phyloP scores from a whole-genome alignment of 176 grass and related monocot genomes.

The Triticum dicoccoides region DNA sequence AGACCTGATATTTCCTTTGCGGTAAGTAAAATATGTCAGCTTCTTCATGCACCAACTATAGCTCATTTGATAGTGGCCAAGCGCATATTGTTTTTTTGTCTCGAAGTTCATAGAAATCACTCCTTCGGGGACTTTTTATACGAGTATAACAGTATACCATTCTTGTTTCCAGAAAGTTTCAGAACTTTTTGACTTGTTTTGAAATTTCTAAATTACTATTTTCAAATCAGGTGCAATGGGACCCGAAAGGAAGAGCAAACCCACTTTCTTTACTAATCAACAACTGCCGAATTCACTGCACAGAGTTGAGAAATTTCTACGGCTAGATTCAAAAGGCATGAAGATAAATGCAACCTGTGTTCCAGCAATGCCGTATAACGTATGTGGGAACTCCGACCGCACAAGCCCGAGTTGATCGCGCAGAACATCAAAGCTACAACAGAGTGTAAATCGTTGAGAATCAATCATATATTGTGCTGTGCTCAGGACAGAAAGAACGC shows the following conservation, averaged over 20 bases:
- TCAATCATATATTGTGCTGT: too few relatives aligned
- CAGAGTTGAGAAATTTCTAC: neutral
- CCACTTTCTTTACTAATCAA: neutral
- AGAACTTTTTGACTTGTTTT: too few relatives aligned
- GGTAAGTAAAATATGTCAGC: too few relatives aligned
- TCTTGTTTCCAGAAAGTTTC: too few relatives aligned
- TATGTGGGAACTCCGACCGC: slow-evolving; percentile 80
- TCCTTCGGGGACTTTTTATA: too few relatives aligned
- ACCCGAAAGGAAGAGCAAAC: neutral
- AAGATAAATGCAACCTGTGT: slow-evolving; percentile 58
- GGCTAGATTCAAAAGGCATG: neutral
- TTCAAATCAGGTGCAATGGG: neutral
- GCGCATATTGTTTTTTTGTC: too few relatives aligned
- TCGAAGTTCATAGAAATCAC: too few relatives aligned
- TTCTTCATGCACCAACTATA: too few relatives aligned
- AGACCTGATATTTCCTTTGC: too few relatives aligned
- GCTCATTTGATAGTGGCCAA: too few relatives aligned
- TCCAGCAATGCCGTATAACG: slow-evolving; percentile 76
- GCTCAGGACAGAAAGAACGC: neutral
- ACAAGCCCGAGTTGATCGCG: slow-evolving; percentile 74
- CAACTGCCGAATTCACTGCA: neutral
- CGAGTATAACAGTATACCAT: too few relatives aligned
- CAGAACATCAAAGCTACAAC: slow-evolving; percentile 79
- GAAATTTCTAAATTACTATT: neutral
- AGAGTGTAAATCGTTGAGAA: slow-evolving; percentile 6